A percentile compares a stretch with the other conserved stretches of the same genome.
Conservation (phyloP, 495 filamentous ascomycete species). For the Penicillium cinerascens region DNA sequence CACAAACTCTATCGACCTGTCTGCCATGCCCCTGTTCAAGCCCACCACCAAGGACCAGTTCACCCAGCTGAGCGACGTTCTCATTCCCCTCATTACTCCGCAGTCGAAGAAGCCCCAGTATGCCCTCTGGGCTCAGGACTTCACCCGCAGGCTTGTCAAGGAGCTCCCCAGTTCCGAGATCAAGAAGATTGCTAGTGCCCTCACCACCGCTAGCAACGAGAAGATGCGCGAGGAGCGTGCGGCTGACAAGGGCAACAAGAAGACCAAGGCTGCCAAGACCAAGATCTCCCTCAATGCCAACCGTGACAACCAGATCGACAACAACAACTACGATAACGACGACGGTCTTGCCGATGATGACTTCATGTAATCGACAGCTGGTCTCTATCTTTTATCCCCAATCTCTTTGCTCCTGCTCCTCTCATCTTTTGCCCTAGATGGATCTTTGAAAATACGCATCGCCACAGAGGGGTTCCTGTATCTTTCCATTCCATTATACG, state of each 20-base stretch:
- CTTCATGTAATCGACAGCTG: slow-evolving; percentile 56
- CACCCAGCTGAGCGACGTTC: slow-evolving; percentile 62
- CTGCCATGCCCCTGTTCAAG: slow-evolving; percentile 78
- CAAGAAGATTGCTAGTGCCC: slow-evolving; percentile 83
- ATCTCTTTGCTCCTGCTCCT: slow-evolving; percentile 9
- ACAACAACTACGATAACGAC: slow-evolving; percentile 69
- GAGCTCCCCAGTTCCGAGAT: slow-evolving; percentile 88
- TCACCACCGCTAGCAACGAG: slow-evolving; percentile 89
- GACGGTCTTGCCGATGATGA: slow-evolving; percentile 74
- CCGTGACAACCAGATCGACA: slow-evolving; percentile 66
- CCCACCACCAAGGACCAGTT: slow-evolving; percentile 85
- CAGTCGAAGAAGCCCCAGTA: slow-evolving; percentile 91
- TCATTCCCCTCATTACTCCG: slow-evolving; percentile 68
- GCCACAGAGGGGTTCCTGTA: not conserved
- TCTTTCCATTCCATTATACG: not conserved
- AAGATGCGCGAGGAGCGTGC: slow-evolving; percentile 99
- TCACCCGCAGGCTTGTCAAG: slow-evolving; percentile 79
- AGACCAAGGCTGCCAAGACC: slow-evolving; percentile 90
- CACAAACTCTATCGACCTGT: slow-evolving; percentile 73
- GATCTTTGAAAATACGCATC: slow-evolving; percentile 14
- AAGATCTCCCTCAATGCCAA: slow-evolving; percentile 77
- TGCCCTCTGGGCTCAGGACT: slow-evolving; percentile 82
- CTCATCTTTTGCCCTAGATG: slow-evolving; percentile 6
- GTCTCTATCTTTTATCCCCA: slow-evolving; percentile 10
- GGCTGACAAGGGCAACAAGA: slow-evolving; percentile 92